A percentile compares a stretch with the other conserved stretches of the same genome.
Conservation (phyloP, 352 stramenopile species). For the Globisporangium recalcitrans region DNA sequence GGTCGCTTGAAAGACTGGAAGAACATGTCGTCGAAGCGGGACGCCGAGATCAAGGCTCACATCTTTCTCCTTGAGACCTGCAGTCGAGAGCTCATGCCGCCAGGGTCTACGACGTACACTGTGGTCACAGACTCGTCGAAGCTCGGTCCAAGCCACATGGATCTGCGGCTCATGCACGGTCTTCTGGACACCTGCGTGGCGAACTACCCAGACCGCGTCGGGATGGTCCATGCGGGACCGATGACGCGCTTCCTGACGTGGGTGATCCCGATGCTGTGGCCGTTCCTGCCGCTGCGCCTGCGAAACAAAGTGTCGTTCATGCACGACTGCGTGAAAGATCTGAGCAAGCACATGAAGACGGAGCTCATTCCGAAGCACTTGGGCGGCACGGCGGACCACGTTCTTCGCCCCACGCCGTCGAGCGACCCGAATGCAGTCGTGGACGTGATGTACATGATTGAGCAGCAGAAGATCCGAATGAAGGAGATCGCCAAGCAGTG, state of each 20-base stretch:
- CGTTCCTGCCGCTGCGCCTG: slow-evolving; percentile 46
- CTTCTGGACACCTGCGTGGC: slow-evolving; percentile 58
- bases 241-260: slow-evolving; percentile 54
- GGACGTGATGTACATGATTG: slow-evolving; percentile 54
- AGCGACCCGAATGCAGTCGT: slow-evolving; percentile 25
- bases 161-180: slow-evolving; percentile 56
- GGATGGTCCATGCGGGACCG: slow-evolving; percentile 49
- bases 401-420: slow-evolving; percentile 22
- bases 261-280: slow-evolving; percentile 47
- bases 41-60: slow-evolving; percentile 50
- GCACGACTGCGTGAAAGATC: slow-evolving; percentile 41
- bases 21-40: slow-evolving; percentile 42
- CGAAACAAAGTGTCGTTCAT: slow-evolving; percentile 60
- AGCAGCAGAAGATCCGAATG: slow-evolving; percentile 48
- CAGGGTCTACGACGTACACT: slow-evolving; percentile 52
- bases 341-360: slow-evolving; percentile 55
- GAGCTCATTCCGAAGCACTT: slow-evolving; percentile 52
- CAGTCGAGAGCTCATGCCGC: slow-evolving; percentile 50
- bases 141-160: slow-evolving; percentile 40
- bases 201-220: slow-evolving; percentile 65
- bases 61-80: slow-evolving; percentile 55
- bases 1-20: slow-evolving; percentile 55
- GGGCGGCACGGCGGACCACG: slow-evolving; percentile 36
- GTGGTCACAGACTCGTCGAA: slow-evolving; percentile 53
- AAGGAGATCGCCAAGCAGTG: slow-evolving; percentile 17